Evolutionary conservation across 495 filamentous ascomycete species (phyloP), one percentile per base, ranked within the genome.

Genomic region (Articulospora tetracladia): DNA sequence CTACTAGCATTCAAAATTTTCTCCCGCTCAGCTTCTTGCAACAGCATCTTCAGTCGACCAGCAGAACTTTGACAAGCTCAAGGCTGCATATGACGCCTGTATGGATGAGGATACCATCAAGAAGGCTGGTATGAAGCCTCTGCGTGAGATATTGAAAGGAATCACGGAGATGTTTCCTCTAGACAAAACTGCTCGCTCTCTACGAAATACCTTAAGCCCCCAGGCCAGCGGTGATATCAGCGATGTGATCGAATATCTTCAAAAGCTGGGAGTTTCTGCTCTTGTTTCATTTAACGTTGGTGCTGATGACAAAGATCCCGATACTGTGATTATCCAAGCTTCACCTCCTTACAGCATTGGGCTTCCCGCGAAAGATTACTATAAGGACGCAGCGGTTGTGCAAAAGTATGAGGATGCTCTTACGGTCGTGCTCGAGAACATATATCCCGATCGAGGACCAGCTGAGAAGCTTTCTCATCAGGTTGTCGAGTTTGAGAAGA

Each of bases 31-130:
- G 51, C 69, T 80, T 11, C 27, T 64, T 19, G 55, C 63, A 23
- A 47, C 59, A 1, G 53, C 66, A 20, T 69, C 70, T 13, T 68
- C 66, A 3, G 68, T 70, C 17, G 86, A 90, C 62, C 72, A 80
- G 47, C 70, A 81, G 8, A 91, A 88, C 58, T 90, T 89, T 67
- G 66, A 83, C 49, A 88, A 87, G 73, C 64, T 91, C 57, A 81
- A 86, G 61, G 68, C 74, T 49, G 79, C 77, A 25, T 91, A 89
- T 53, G 69, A 81, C 63, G 81, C 87, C 52, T 92, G 87, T 70
- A 75, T 88, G 69, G 77, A 89, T 67, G 80, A 84, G 65, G 64
- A 73, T 3, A 68, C 70, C 17, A 76, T 88, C 55, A 76, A 76
- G 54, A 68, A 82, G 53, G 66, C 74, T 19, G 87, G 86, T 24